phyloP scores from a whole-genome alignment of 805 yeast species.

The Millerozyma miso region DNA sequence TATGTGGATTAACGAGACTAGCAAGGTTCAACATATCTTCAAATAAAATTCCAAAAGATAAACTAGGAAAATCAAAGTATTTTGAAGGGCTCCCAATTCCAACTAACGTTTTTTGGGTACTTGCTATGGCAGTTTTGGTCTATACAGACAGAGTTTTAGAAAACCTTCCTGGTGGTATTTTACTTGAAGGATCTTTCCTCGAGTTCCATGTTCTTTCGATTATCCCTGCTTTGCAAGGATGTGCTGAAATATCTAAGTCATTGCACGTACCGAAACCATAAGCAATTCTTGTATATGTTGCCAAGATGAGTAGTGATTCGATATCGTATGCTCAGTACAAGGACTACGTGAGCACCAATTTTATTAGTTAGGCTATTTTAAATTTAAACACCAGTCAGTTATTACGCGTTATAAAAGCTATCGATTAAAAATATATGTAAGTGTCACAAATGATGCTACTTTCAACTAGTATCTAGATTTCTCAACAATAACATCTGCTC shows the following conservation, averaged over 20 bases:
- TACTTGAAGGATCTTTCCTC: conserved; percentile 49
- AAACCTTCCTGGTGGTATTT: conserved; percentile 62
- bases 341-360: too few relatives aligned
- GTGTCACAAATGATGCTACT: too few relatives aligned
- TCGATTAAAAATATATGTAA: too few relatives aligned
- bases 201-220: conserved; percentile 74
- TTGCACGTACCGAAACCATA: conserved; percentile 85
- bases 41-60: conserved; percentile 86
- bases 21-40: conserved; percentile 96
- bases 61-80: conserved; percentile 78
- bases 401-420: too few relatives aligned
- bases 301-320: too few relatives aligned
- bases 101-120: conserved; percentile 72
- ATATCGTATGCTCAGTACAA: too few relatives aligned
- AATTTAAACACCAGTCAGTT: too few relatives aligned
- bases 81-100: conserved; percentile 98
- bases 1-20: conserved; percentile 89
- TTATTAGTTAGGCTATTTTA: too few relatives aligned
- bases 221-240: conserved; percentile 74
- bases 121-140: conserved; percentile 65
- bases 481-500: too few relatives aligned
- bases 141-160: conserved; percentile 45
- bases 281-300: too few relatives aligned
- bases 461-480: too few relatives aligned
- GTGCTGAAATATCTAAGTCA: conserved; percentile 87